Conservation (phyloP, 2,329 filamentous ascomycete genomes). For the Fusarium buharicum region DNA sequence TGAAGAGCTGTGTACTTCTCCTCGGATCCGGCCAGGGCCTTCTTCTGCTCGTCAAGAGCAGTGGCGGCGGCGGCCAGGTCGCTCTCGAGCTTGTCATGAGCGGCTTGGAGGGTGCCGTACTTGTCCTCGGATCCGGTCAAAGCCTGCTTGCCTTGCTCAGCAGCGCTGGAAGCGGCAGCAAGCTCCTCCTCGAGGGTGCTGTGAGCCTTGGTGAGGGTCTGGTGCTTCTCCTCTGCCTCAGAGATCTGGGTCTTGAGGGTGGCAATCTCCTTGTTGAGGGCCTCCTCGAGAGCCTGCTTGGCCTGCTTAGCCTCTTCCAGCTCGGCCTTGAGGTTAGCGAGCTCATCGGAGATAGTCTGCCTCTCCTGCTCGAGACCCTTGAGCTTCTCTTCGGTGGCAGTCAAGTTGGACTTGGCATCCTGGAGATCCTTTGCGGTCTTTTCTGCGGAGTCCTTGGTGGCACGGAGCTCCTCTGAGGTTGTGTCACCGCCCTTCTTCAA, state of each 20-base stretch:
- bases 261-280: constrained; percentile 47
- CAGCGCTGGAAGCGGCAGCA: constrained; percentile 43
- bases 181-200: constrained; percentile 49
- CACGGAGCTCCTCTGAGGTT: constrained; percentile 41
- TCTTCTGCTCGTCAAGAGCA: constrained; percentile 45
- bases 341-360: constrained; percentile 48
- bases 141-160: constrained; percentile 45
- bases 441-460: constrained; percentile 42
- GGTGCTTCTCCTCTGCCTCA: constrained; percentile 49
- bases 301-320: constrained; percentile 51
- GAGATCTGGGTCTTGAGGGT: constrained; percentile 50
- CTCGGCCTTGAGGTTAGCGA: constrained; percentile 49
- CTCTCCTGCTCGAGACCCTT: constrained; percentile 45
- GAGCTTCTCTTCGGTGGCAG: constrained; percentile 44
- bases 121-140: constrained; percentile 45
- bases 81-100: constrained; percentile 45
- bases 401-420: constrained; percentile 39
- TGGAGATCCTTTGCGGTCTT: constrained; percentile 40
- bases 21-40: constrained; percentile 44
- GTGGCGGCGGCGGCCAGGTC: constrained; percentile 44
- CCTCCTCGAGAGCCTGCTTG: constrained; percentile 49
- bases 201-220: constrained; percentile 46
- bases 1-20: constrained; percentile 44
- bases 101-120: constrained; percentile 41
- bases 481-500: constrained; percentile 46